These are phyloP conservation scores for Lichtheimia ornata DNA, from an alignment of 371 early-diverging fungal species.

Conservation along the genomic window DNA sequence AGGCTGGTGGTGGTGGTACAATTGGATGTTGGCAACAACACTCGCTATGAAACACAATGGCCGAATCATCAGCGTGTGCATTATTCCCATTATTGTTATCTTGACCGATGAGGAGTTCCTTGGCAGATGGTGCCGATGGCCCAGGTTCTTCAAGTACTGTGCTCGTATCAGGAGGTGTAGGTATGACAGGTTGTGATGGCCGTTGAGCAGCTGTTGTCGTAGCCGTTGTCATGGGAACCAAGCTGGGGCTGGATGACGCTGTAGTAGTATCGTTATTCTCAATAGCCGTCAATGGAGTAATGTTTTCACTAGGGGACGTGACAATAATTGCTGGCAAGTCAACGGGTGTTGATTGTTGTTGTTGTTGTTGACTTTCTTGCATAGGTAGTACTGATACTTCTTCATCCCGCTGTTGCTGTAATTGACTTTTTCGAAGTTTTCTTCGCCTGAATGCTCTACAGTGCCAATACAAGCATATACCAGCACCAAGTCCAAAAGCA, in stretches of 20 bases:
- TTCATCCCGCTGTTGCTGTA: not conserved
- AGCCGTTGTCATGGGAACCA: not conserved
- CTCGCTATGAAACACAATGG: not conserved
- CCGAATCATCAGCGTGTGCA: not conserved
- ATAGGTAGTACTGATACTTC: not conserved
- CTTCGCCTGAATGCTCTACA: slow-evolving; percentile 6
- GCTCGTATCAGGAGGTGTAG: not conserved
- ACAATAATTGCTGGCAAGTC: slow-evolving; percentile 1
- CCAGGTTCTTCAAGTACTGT: slow-evolving; percentile 3
- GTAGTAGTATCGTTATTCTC: not conserved
- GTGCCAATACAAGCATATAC: slow-evolving; percentile 28
- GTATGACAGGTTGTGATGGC: not conserved
- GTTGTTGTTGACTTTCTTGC: slow-evolving; percentile 1
- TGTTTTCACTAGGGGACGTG: not conserved
- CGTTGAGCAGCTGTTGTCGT: not conserved
- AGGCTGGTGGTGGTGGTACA: slow-evolving; percentile 12
- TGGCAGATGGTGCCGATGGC: slow-evolving; percentile 30
- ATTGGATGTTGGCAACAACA: slow-evolving; percentile 7
- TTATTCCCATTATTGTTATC: not conserved
- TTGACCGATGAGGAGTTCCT: slow-evolving; percentile 14
- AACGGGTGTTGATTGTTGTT: not conserved
- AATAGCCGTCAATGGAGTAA: not conserved
- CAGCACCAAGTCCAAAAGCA: slow-evolving; percentile 22
- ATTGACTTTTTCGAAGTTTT: slow-evolving; percentile 2
- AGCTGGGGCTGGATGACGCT: slow-evolving; percentile 1